These are phyloP conservation scores for Neurospora sp. DNA, from an alignment of 2,329 filamentous ascomycete species.

Conservation along the genomic window DNA sequence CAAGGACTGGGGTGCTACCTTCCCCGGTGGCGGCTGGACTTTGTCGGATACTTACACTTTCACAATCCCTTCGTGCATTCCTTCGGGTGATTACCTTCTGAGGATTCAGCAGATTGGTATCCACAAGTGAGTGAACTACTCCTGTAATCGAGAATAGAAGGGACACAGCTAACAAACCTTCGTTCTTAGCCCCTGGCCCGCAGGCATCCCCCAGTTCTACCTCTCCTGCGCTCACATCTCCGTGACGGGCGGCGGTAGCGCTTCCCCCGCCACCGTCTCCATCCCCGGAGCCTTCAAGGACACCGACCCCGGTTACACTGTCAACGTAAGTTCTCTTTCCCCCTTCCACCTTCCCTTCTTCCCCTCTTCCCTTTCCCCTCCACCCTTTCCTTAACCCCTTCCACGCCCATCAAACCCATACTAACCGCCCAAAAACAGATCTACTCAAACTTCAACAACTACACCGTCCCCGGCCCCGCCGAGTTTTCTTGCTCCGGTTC, in stretches of 20 bases:
- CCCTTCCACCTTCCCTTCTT: too few species aligned
- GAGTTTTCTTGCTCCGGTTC: slow-evolving; percentile 12
- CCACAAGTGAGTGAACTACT: slow-evolving; percentile 30
- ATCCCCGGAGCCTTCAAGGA: slow-evolving; percentile 33
- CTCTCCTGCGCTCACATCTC: slow-evolving; percentile 37
- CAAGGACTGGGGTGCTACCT: slow-evolving; percentile 23
- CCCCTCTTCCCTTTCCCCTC: too few species aligned
- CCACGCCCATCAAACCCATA: background rate
- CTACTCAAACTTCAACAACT: slow-evolving; percentile 17
- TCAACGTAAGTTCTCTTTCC: slow-evolving; percentile 27
- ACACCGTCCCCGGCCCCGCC: slow-evolving; percentile 18
- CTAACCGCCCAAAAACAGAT: slow-evolving; percentile 10
- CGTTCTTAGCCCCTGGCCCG: slow-evolving; percentile 7
- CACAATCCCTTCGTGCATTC: slow-evolving; percentile 41
- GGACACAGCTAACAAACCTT: too few species aligned
- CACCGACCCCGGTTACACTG: slow-evolving; percentile 34
- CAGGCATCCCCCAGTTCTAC: slow-evolving; percentile 30
- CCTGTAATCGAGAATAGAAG: too few species aligned
- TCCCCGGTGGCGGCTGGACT: slow-evolving; percentile 22
- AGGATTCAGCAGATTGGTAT: slow-evolving; percentile 52
- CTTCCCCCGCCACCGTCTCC: slow-evolving; percentile 23
- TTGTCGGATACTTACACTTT: slow-evolving; percentile 25
- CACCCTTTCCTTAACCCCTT: too few species aligned
- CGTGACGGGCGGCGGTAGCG: slow-evolving; percentile 30
- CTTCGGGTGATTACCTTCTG: slow-evolving; percentile 49